Percentiles rank a stretch among this genome's conserved stretches.
phyloP scores from a whole-genome alignment of 768 basidiomycete species.

The Kwoniella heveanensis region DNA sequence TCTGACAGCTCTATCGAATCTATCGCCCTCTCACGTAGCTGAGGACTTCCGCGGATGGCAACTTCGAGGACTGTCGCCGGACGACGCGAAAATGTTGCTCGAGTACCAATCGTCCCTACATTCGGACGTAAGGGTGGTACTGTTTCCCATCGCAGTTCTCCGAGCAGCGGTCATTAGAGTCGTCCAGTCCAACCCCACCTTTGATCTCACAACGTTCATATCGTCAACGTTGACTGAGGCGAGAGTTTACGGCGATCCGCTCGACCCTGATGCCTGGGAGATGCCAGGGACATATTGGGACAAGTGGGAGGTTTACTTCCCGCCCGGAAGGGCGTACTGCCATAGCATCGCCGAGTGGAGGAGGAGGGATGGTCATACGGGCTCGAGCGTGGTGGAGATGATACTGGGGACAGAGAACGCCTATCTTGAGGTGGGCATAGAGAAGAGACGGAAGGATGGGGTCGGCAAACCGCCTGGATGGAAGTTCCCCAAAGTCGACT shows the following conservation, averaged over 20 bases:
- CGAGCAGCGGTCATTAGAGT: slow-evolving; percentile 22
- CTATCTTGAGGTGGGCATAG: background rate
- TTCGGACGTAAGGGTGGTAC: slow-evolving; percentile 25
- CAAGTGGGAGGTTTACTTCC: slow-evolving; percentile 33
- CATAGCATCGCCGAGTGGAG: slow-evolving; percentile 28
- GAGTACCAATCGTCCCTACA: slow-evolving; percentile 21
- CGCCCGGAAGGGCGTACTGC: slow-evolving; percentile 28
- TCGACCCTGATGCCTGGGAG: slow-evolving; percentile 41
- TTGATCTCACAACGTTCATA: slow-evolving; percentile 29
- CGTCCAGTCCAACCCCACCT: slow-evolving; percentile 7
- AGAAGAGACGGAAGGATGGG: slow-evolving; percentile 21
- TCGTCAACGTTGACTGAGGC: slow-evolving; percentile 17
- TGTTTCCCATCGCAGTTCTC: slow-evolving; percentile 38
- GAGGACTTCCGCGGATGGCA: slow-evolving; percentile 20
- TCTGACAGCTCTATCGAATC: slow-evolving; percentile 29
- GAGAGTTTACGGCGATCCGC: slow-evolving; percentile 29
- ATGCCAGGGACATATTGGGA: slow-evolving; percentile 35
- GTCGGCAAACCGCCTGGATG: slow-evolving; percentile 32
- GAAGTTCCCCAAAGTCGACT: slow-evolving; percentile 8
- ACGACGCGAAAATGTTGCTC: slow-evolving; percentile 25
- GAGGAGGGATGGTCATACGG: slow-evolving; percentile 31
- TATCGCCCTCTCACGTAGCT: slow-evolving; percentile 15
- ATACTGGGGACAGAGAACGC: slow-evolving; percentile 25
- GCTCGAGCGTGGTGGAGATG: slow-evolving; percentile 31
- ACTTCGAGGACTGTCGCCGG: slow-evolving; percentile 16